phyloP scores from a whole-genome alignment of 345 rosid species.

The Acer negundo region DNA sequence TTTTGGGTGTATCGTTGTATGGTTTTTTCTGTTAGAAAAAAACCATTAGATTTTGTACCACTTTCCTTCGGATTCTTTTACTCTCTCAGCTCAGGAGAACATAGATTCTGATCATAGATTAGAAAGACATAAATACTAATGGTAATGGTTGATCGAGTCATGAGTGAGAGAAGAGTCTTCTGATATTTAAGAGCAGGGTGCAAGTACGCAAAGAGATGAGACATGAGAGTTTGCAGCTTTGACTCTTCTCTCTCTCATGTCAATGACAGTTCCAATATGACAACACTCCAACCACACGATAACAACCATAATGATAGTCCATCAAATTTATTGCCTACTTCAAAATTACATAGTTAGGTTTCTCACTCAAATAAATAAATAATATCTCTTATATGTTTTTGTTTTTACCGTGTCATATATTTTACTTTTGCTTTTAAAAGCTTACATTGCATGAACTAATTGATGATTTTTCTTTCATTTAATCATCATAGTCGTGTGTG shows the following conservation, averaged over 20 bases:
- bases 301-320: slow-evolving; percentile 25
- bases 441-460: not conserved
- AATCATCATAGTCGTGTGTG: not conserved
- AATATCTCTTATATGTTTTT: not conserved
- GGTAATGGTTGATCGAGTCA: too few relatives aligned
- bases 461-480: not conserved
- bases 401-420: not conserved
- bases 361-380: not conserved
- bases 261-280: slow-evolving; percentile 15
- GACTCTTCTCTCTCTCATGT: slow-evolving; percentile 12
- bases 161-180: slow-evolving; percentile 13
- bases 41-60: not conserved
- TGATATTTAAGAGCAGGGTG: slow-evolving; percentile 24
- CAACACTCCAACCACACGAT: slow-evolving; percentile 31
- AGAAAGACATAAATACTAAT: slow-evolving; percentile 32
- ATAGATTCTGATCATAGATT: slow-evolving; percentile 39
- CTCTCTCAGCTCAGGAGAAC: slow-evolving; percentile 17
- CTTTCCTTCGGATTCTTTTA: slow-evolving; percentile 29
- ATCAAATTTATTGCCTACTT: slow-evolving; percentile 10
- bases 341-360: not conserved
- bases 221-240: slow-evolving; percentile 55
- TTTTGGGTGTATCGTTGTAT: slow-evolving; percentile 8
- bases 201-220: slow-evolving; percentile 41
- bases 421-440: not conserved
- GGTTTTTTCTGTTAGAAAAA: slow-evolving; percentile 21